phyloP scores from a whole-genome alignment of 2,329 filamentous ascomycete species.

The Ambrosiella cleistominuta region DNA sequence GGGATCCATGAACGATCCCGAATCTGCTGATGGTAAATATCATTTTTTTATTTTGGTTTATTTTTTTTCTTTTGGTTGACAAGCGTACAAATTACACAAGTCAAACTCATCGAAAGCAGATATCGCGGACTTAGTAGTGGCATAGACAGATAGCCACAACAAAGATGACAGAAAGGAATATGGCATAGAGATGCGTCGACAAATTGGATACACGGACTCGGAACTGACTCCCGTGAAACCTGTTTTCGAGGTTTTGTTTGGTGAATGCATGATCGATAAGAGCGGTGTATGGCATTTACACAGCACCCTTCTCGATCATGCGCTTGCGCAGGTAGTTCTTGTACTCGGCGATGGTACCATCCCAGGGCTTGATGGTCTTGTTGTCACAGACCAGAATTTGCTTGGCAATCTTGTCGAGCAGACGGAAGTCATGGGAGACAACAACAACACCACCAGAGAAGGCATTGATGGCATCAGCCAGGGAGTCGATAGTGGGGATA shows the following conservation, averaged over 20 bases:
- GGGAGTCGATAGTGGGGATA: constrained; percentile 93
- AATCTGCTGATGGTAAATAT: not conserved
- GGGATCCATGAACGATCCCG: not conserved
- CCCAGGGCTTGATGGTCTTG: constrained; percentile 81
- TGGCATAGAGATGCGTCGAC: not conserved
- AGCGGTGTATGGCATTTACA: constrained; percentile 33
- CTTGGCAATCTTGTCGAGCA: constrained; percentile 98
- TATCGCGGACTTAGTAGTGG: not conserved
- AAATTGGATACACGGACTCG: not conserved
- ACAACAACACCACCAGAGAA: constrained; percentile 94
- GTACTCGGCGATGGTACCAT: constrained; percentile 80
- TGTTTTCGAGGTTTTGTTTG: not conserved
- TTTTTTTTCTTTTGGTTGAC: not conserved
- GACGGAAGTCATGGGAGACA: constrained; percentile 95
- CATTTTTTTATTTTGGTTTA: not conserved
- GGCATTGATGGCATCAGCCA: constrained; percentile 94
- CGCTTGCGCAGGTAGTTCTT: constrained; percentile 98
- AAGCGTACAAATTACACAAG: not conserved
- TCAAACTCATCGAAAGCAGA: not conserved
- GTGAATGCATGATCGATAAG: not conserved
- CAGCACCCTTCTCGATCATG: constrained; percentile 79
- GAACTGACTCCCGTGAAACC: not conserved
- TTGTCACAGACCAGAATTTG: constrained; percentile 99
- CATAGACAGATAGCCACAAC: not conserved
- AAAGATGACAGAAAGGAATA: not conserved